Evolutionary conservation across 2,329 filamentous ascomycete species (phyloP), one percentile per base, ranked within the genome.

Genomic region (Kalaharituber pfeilii): DNA sequence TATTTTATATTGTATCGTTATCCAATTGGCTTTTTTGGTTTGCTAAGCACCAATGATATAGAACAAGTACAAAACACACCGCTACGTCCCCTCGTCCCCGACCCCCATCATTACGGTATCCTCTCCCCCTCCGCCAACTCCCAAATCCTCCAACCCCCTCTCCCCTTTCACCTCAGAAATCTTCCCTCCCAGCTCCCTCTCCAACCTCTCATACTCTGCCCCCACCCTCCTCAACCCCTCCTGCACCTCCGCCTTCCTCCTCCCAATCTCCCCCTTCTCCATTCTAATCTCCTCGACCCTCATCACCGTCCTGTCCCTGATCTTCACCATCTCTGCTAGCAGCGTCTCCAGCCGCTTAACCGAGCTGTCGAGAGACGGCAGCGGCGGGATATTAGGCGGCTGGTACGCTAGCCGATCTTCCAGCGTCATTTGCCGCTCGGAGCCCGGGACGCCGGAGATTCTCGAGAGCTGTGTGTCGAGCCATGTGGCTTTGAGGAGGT

Each of bases 381-480:
- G 69, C 2, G 86, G 81, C 5, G 83, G 81, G 63, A 94, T 84
- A 58, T 78, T 81, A 2, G 85, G 78, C 0, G 82, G 83, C 1
- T 80, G 80, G 33, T 39, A 39, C 54, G 73, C 78, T 3, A 75
- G 68, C 9, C 72, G 66, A 20, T 72, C 65, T 66, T 59, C 67
- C 60, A 33, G 67, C 56, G 33, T 39, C 53, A n/a, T 45, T 54
- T 20, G 26, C 29, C 6, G 52, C 49, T n/a, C n/a, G n/a, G 47
- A 60, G 52, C 22, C 51, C 42, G n/a, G 20, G n/a, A 53, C 53
- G 49, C 57, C 60, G 3, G 53, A 56, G 1, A 56, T 60, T 42
- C 56, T 58, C 26, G 33, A 51, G 39, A 60, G 54, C 22, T 62
- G 59, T 1, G 71, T 66, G 5, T 66, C 57, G 25, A 69, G 68